Conservation (phyloP, 2,329 filamentous ascomycete species). For the Colletotrichum lentis region DNA sequence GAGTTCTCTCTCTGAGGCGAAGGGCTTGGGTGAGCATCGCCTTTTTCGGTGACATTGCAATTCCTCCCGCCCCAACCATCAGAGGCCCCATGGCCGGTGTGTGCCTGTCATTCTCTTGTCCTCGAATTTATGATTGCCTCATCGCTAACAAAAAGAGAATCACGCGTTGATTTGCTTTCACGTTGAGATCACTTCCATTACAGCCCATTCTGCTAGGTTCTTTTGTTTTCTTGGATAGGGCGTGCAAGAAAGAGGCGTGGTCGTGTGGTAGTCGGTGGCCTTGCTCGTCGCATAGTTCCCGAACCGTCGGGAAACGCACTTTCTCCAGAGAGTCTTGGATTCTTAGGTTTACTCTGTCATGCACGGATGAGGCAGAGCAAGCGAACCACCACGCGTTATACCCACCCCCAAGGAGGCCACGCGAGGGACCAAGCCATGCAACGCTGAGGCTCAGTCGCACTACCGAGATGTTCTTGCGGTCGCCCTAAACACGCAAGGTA, state of each 20-base stretch:
- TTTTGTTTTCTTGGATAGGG: neutral
- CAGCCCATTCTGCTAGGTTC: neutral
- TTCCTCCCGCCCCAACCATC: conserved; percentile 3
- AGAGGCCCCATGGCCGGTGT: neutral
- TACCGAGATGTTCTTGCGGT: neutral
- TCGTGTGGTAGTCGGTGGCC: neutral
- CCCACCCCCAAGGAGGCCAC: conserved; percentile 7
- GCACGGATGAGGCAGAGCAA: neutral
- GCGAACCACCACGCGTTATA: neutral
- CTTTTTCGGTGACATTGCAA: neutral
- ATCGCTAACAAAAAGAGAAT: neutral
- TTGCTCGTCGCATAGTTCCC: neutral
- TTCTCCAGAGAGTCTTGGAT: neutral
- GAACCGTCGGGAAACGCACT: neutral
- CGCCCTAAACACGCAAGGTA: neutral
- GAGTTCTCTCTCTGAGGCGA: neutral
- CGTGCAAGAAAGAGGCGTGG: neutral
- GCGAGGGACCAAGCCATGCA: neutral
- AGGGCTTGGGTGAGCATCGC: conserved; percentile 10
- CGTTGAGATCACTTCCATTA: neutral
- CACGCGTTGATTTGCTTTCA: neutral
- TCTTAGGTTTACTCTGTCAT: neutral
- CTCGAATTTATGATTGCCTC: neutral
- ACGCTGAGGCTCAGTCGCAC: neutral
- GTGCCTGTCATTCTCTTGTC: neutral